Conservation (phyloP, 805 yeast genomes). For the Candida arabinofermentans region DNA sequence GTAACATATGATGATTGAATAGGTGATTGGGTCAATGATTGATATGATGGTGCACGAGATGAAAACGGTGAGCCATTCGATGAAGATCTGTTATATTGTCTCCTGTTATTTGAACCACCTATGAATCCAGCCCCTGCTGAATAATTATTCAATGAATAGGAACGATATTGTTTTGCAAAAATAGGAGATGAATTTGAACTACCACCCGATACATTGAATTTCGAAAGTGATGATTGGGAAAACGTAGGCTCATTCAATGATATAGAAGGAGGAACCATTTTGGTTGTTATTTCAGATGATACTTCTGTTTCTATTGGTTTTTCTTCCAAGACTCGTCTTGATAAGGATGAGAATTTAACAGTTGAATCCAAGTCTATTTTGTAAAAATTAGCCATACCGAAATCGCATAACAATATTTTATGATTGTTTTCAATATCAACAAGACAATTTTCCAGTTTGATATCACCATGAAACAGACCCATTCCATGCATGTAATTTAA, state of each 20-base stretch:
- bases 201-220: too few species aligned
- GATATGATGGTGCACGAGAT: slow-evolving; percentile 1
- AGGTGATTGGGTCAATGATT: not conserved
- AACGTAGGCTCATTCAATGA: too few species aligned
- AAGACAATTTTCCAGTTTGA: slow-evolving; percentile 77
- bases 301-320: slow-evolving; percentile 13
- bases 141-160: not conserved
- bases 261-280: too few species aligned
- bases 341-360: slow-evolving; percentile 11
- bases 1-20: not conserved
- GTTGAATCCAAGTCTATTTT: slow-evolving; percentile 8
- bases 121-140: too few species aligned
- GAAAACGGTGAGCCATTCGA: not conserved
- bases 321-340: slow-evolving; percentile 13
- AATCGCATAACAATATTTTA: slow-evolving; percentile 70
- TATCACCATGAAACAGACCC: slow-evolving; percentile 75
- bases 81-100: not conserved
- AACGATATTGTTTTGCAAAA: not conserved
- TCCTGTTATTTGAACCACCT: not conserved
- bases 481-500: slow-evolving; percentile 58
- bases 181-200: too few species aligned
- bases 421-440: slow-evolving; percentile 39
- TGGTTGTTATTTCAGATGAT: too few species aligned
- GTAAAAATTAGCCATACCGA: slow-evolving; percentile 64
- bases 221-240: too few species aligned